A percentile compares a stretch with the other conserved stretches of the same genome.
Conservation (phyloP, 768 basidiomycete genomes). For the Pulveroboletus sp. region DNA sequence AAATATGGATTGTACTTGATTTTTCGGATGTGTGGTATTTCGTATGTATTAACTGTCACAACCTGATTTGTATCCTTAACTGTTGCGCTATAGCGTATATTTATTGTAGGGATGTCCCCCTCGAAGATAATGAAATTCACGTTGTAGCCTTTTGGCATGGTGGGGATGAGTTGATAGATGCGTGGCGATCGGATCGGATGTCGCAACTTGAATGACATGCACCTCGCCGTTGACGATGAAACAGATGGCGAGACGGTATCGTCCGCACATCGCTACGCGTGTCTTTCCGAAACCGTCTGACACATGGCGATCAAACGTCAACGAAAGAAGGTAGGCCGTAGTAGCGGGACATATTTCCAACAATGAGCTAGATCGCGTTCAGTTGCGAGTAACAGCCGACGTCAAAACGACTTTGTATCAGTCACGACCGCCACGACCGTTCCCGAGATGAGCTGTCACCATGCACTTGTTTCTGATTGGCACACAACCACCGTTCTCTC, state of each 20-base stretch:
- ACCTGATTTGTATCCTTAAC: conserved; percentile 26
- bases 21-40: conserved; percentile 14
- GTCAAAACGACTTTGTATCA: conserved; percentile 19
- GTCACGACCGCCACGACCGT: conserved; percentile 4
- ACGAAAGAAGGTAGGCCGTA: conserved; percentile 5
- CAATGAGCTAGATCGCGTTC: conserved; percentile 26
- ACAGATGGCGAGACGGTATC: conserved; percentile 21
- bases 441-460: conserved; percentile 27
- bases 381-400: conserved; percentile 20
- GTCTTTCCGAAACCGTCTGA: conserved; percentile 14
- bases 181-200: conserved; percentile 5
- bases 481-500: not conserved
- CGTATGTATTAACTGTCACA: conserved; percentile 22
- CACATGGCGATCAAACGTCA: conserved; percentile 29
- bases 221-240: conserved; percentile 23
- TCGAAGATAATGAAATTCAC: not conserved
- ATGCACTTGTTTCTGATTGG: no score
- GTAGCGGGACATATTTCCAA: conserved; percentile 16
- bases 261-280: conserved; percentile 19
- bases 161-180: no score
- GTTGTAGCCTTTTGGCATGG: conserved; percentile 18
- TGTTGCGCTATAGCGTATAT: conserved; percentile 10
- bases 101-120: conserved; percentile 12
- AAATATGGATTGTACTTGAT: conserved; percentile 5
- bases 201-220: conserved; percentile 9